phyloP scores from a whole-genome alignment of 495 filamentous ascomycete species.

The Thermochaetoides thermophila region DNA sequence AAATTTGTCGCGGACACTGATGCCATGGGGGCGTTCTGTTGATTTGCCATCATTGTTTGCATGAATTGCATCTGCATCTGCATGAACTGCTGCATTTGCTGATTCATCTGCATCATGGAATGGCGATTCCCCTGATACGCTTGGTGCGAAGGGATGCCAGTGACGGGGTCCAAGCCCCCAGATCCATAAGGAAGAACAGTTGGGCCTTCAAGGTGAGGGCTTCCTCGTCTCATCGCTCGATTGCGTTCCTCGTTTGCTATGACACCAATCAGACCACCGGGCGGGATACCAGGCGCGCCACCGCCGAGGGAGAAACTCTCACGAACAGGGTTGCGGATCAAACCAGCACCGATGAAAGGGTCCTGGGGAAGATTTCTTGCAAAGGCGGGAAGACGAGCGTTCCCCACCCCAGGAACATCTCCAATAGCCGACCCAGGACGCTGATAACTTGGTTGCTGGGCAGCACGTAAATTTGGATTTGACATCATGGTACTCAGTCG shows the following conservation, averaged over 20 bases:
- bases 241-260: slow-evolving; percentile 76
- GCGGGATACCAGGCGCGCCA: slow-evolving; percentile 36
- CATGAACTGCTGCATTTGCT: slow-evolving; percentile 83
- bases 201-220: slow-evolving; percentile 45
- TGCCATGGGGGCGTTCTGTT: neutral
- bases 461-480: slow-evolving; percentile 43
- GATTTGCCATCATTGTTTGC: slow-evolving; percentile 38
- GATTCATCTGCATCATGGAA: slow-evolving; percentile 66
- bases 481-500: slow-evolving; percentile 51
- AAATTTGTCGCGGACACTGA: slow-evolving; percentile 8
- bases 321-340: slow-evolving; percentile 59
- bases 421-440: slow-evolving; percentile 19
- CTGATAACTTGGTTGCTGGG: slow-evolving; percentile 24
- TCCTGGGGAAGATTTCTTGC: slow-evolving; percentile 76
- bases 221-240: slow-evolving; percentile 62
- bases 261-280: slow-evolving; percentile 76
- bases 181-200: slow-evolving; percentile 23
- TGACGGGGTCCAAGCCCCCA: slow-evolving; percentile 25
- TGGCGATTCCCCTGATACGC: slow-evolving; percentile 34
- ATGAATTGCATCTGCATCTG: slow-evolving; percentile 91
- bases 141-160: slow-evolving; percentile 32
- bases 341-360: slow-evolving; percentile 71
- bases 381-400: slow-evolving; percentile 52
- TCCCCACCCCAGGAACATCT: slow-evolving; percentile 10
- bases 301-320: slow-evolving; percentile 63